Evolutionary conservation across 352 stramenopile species (phyloP).

Genomic region (Pythium oligandrum): DNA sequence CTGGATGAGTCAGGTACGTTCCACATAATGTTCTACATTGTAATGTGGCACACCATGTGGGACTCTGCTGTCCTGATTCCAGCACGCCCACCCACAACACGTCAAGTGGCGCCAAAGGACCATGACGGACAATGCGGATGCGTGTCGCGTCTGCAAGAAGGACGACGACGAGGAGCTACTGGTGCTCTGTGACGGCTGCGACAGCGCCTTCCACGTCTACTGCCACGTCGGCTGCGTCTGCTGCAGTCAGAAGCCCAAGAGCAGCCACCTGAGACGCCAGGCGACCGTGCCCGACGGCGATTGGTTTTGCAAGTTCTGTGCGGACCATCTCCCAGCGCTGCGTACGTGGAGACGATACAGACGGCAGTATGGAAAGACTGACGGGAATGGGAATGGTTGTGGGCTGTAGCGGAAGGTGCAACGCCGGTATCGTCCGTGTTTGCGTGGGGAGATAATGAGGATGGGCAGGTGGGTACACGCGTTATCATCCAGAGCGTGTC

Average conservation of each 20-base stretch:
- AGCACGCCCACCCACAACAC: too few species aligned
- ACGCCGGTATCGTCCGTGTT: constrained; percentile 53
- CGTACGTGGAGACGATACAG: constrained; percentile 17
- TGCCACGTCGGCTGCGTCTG: constrained; percentile 75
- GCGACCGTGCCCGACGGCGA: constrained; percentile 72
- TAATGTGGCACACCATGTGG: constrained; percentile 5
- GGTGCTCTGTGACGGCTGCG: constrained; percentile 78
- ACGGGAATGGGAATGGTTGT: too few species aligned
- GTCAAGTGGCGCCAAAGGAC: too few species aligned
- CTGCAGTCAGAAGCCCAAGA: constrained; percentile 72
- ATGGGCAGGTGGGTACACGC: constrained; percentile 45
- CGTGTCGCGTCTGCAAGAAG: constrained; percentile 75
- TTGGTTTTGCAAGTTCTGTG: constrained; percentile 87
- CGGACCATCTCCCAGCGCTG: constrained; percentile 43
- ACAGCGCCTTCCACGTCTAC: constrained; percentile 67
- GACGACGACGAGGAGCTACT: constrained; percentile 75
- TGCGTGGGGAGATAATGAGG: constrained; percentile 75
- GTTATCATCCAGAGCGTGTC: too few species aligned
- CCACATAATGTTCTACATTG: constrained; percentile 2
- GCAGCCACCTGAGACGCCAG: constrained; percentile 64
- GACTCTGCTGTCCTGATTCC: not conserved
- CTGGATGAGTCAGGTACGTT: not conserved
- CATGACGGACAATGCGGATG: constrained; percentile 46
- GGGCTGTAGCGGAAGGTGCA: constrained; percentile 26
- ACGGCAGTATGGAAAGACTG: too few species aligned